Conservation (phyloP, 129 eudicot species). For the Tagetes patula region DNA sequence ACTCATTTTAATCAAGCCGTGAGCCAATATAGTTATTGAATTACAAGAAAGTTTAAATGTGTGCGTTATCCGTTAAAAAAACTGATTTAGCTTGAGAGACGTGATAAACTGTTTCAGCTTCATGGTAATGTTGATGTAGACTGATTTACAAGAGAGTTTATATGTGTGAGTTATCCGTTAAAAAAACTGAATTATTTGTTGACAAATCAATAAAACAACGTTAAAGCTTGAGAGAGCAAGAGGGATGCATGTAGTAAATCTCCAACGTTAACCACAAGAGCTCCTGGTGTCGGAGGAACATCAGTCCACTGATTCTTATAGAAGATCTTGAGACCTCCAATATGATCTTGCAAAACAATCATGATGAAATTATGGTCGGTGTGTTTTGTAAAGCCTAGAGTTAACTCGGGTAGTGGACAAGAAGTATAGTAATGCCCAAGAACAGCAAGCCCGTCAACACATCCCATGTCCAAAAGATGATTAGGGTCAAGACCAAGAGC, state of each 20-base stretch:
- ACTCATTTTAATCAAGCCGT: no score
- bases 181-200: no score
- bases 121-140: no score
- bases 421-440: slow-evolving; percentile 46
- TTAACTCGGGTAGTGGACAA: slow-evolving; percentile 46
- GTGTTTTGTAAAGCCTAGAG: slow-evolving; percentile 32
- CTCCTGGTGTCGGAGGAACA: slow-evolving; percentile 41
- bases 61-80: no score
- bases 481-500: slow-evolving; percentile 43
- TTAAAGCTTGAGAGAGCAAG: background rate
- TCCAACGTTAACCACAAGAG: slow-evolving; percentile 45
- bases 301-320: slow-evolving; percentile 49
- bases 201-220: no score
- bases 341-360: slow-evolving; percentile 47
- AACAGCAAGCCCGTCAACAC: slow-evolving; percentile 37
- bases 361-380: slow-evolving; percentile 40
- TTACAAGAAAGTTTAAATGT: no score
- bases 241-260: slow-evolving; percentile 46
- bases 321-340: slow-evolving; percentile 51
- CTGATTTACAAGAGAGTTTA: no score
- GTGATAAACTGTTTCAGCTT: no score
- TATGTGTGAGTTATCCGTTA: no score
- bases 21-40: no score
- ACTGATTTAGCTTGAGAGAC: no score
- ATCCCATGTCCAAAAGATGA: slow-evolving; percentile 40